A percentile compares a stretch with the other conserved stretches of the same genome.
phyloP scores from a whole-genome alignment of 164 flowering plant species.

The Amborella trichopoda region DNA sequence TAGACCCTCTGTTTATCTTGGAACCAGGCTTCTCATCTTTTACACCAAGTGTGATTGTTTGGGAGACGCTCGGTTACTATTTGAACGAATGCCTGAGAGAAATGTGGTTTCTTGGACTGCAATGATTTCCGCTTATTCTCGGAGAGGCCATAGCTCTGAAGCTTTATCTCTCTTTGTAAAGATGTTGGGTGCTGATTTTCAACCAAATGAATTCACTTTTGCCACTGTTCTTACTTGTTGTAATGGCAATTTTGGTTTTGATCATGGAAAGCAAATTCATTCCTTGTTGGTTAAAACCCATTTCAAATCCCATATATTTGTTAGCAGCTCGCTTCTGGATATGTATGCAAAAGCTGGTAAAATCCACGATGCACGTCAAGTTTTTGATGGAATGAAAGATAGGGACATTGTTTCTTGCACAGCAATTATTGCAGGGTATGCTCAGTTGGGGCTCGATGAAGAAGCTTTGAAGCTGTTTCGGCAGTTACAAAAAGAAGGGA shows the following conservation, averaged over 20 bases:
- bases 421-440: slow-evolving; percentile 20
- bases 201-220: slow-evolving; percentile 22
- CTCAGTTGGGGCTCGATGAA: slow-evolving; percentile 22
- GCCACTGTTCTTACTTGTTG: slow-evolving; percentile 20
- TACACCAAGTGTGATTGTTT: slow-evolving; percentile 13
- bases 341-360: slow-evolving; percentile 23
- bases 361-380: slow-evolving; percentile 16
- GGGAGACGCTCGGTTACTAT: slow-evolving; percentile 13
- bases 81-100: slow-evolving; percentile 19
- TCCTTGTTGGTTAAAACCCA: slow-evolving; percentile 14
- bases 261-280: slow-evolving; percentile 18
- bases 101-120: slow-evolving; percentile 23
- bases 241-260: slow-evolving; percentile 9
- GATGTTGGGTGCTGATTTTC: slow-evolving; percentile 18
- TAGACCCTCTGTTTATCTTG: slow-evolving; percentile 11
- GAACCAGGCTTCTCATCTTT: slow-evolving; percentile 17
- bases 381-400: slow-evolving; percentile 13
- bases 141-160: slow-evolving; percentile 5
- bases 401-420: slow-evolving; percentile 27
- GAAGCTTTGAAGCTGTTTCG: slow-evolving; percentile 19
- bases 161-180: slow-evolving; percentile 11
- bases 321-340: slow-evolving; percentile 25
- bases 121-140: slow-evolving; percentile 17
- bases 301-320: slow-evolving; percentile 14
- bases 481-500: slow-evolving; percentile 16